A percentile compares a stretch with the other conserved stretches of the same genome.
These are phyloP conservation scores for Solanum pimpinellifolium DNA, from an alignment of 257 asterid species.

Conservation along the genomic window DNA sequence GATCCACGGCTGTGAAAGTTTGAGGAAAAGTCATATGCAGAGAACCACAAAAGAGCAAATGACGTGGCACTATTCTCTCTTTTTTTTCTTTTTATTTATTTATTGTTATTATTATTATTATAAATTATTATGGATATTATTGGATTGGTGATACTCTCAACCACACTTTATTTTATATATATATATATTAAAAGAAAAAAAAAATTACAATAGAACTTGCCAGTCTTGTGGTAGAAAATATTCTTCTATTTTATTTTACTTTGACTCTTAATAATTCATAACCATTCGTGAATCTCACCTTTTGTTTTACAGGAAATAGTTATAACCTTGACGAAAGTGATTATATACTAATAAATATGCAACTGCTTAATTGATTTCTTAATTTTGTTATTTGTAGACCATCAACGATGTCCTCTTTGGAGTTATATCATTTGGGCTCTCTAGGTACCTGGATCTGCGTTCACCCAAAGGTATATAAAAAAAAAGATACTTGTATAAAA, in stretches of 20 bases:
- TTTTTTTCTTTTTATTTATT: neutral
- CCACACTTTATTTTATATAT: no score
- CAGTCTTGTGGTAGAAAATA: no score
- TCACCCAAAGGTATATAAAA: conserved; percentile 41
- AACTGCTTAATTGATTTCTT: neutral
- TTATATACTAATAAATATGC: neutral
- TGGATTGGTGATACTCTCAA: no score
- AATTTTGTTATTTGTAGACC: conserved; percentile 36
- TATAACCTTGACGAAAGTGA: neutral
- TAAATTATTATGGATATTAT: no score
- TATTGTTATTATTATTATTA: neutral
- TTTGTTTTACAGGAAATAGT: neutral
- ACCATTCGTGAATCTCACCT: neutral
- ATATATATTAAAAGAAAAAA: no score
- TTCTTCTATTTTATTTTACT: no score
- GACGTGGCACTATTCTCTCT: neutral
- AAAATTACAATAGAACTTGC: no score
- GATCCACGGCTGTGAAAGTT: neutral
- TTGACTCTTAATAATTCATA: no score
- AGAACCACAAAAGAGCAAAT: neutral
- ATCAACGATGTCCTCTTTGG: conserved; percentile 85
- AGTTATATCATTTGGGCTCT: conserved; percentile 55
- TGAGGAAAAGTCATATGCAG: neutral
- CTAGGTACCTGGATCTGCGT: conserved; percentile 42
- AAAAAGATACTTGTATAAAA: no score